Conservation (phyloP, 2,329 filamentous ascomycete genomes). For the Exophiala bonariae region DNA sequence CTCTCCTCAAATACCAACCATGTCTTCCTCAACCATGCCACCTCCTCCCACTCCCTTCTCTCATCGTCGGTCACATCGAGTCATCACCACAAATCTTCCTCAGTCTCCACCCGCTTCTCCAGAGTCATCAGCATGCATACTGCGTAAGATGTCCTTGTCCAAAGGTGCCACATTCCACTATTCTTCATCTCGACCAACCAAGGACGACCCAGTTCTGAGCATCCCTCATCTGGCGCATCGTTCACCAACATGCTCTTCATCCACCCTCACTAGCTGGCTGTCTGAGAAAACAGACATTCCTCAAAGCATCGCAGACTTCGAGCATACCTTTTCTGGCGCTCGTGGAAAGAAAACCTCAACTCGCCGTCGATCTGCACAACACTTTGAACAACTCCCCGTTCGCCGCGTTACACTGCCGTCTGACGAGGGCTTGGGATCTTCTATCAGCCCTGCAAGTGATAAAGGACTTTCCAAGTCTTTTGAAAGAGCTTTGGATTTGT, state of each 20-base stretch:
- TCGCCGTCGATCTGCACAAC: constrained; percentile 23
- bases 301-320: constrained; percentile 68
- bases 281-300: constrained; percentile 72
- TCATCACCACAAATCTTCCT: constrained; percentile 24
- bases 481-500: constrained; percentile 40
- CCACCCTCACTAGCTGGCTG: constrained; percentile 30
- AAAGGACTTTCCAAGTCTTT: constrained; percentile 41
- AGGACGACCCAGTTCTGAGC: constrained; percentile 44
- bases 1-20: constrained; percentile 23
- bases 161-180: constrained; percentile 68
- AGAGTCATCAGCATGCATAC: constrained; percentile 28
- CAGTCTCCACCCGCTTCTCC: constrained; percentile 25
- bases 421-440: constrained; percentile 86
- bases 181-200: constrained; percentile 42
- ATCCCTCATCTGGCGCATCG: constrained; percentile 58
- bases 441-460: constrained; percentile 62
- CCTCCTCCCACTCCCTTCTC: constrained; percentile 27
- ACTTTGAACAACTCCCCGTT: constrained; percentile 33
- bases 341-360: constrained; percentile 36
- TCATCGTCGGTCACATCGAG: constrained; percentile 29
- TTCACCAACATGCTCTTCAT: constrained; percentile 58
- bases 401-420: constrained; percentile 62
- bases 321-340: constrained; percentile 58
- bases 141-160: constrained; percentile 57
- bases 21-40: constrained; percentile 24